Evolutionary conservation across 805 yeast species (phyloP).

Genomic region (Ogataea corticis): DNA sequence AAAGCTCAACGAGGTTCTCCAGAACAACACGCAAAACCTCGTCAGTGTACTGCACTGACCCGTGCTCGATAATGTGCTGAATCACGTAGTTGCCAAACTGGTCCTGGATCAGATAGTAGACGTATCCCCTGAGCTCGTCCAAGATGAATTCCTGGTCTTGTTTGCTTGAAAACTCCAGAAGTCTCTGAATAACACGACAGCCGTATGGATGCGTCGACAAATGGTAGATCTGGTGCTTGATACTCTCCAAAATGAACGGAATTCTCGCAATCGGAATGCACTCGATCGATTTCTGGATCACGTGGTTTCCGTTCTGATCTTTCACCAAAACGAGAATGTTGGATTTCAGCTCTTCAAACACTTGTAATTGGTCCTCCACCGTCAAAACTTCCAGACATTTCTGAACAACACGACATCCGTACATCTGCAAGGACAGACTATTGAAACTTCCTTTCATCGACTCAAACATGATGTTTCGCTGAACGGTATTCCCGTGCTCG

Average conservation of each 20-base stretch:
- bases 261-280: slow-evolving; percentile 70
- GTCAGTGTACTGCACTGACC: slow-evolving; percentile 58
- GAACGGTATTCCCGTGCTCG: slow-evolving; percentile 75
- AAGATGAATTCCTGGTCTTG: slow-evolving; percentile 69
- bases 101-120: slow-evolving; percentile 81
- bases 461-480: slow-evolving; percentile 65
- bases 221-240: slow-evolving; percentile 73
- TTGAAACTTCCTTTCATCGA: slow-evolving; percentile 75
- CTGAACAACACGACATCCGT: slow-evolving; percentile 97
- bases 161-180: slow-evolving; percentile 72
- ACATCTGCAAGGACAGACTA: slow-evolving; percentile 85
- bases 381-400: slow-evolving; percentile 79
- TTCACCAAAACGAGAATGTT: slow-evolving; percentile 70
- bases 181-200: slow-evolving; percentile 92
- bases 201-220: slow-evolving; percentile 96
- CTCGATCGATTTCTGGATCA: slow-evolving; percentile 93
- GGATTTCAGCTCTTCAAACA: slow-evolving; percentile 66
- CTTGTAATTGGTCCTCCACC: slow-evolving; percentile 60
- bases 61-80: slow-evolving; percentile 89
- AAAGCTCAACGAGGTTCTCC: slow-evolving; percentile 63
- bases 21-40: slow-evolving; percentile 66
- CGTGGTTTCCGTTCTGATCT: slow-evolving; percentile 98
- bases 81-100: slow-evolving; percentile 98
- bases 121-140: slow-evolving; percentile 67
- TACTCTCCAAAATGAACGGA: slow-evolving; percentile 69